These are phyloP conservation scores for Fusarium vanettenii DNA, from an alignment of 2,329 filamentous ascomycete genomes.

Conservation along the genomic window DNA sequence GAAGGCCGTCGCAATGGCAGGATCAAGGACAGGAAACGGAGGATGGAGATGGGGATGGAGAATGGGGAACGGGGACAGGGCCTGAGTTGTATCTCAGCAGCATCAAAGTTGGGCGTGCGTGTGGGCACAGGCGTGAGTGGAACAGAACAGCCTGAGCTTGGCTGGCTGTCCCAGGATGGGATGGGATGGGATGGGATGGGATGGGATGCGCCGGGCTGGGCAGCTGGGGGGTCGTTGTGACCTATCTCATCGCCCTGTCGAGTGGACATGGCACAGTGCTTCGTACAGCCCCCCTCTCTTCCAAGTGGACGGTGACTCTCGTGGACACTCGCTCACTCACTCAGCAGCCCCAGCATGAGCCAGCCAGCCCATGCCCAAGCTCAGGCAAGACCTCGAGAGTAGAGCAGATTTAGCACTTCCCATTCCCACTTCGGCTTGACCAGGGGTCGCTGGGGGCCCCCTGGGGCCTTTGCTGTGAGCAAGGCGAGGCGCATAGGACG, in stretches of 20 bases:
- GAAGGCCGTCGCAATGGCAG: conserved; percentile 43
- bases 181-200: conserved; percentile 13
- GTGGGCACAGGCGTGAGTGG: conserved; percentile 41
- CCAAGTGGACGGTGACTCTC: background rate
- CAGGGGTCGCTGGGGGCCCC: background rate
- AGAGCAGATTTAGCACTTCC: conserved; percentile 37
- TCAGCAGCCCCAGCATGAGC: background rate
- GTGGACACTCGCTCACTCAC: background rate
- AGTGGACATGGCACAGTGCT: conserved; percentile 11
- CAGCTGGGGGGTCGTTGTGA: conserved; percentile 24
- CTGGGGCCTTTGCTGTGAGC: conserved; percentile 31
- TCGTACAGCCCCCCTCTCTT: conserved; percentile 1
- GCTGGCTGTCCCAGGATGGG: conserved; percentile 27
- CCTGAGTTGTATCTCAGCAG: conserved; percentile 45
- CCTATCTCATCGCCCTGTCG: conserved; percentile 19
- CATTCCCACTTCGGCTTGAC: conserved; percentile 35
- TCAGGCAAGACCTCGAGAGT: background rate
- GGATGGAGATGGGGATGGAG: conserved; percentile 26
- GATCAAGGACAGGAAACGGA: conserved; percentile 36
- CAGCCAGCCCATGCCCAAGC: background rate
- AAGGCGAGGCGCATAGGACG: conserved; percentile 24
- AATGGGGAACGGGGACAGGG: conserved; percentile 42
- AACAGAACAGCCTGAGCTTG: conserved; percentile 37
- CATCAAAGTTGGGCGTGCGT: conserved; percentile 41
- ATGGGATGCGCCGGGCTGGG: conserved; percentile 25